Evolutionary conservation across 2,329 filamentous ascomycete species (phyloP).

Genomic region (Chrysoporthe austroafricana): DNA sequence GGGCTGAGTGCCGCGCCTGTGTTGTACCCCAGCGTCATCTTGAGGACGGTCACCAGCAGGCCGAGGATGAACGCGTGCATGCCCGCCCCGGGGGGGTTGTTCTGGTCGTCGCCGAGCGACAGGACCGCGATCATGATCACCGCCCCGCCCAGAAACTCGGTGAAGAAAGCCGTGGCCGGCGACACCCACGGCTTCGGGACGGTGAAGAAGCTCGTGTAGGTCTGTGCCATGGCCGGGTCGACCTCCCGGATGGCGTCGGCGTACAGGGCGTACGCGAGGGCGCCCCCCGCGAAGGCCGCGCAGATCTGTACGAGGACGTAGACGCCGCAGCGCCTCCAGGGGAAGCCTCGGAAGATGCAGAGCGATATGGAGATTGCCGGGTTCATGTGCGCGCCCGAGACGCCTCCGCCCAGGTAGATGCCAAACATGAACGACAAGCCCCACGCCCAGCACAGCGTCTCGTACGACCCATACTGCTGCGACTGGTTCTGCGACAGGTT

Average conservation of each 20-base stretch:
- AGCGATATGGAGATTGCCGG: conserved; percentile 43
- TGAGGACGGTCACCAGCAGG: conserved; percentile 40
- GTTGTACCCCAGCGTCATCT: conserved; percentile 43
- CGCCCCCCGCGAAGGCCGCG: conserved; percentile 37
- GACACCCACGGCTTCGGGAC: conserved; percentile 37
- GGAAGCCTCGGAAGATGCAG: conserved; percentile 42
- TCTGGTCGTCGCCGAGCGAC: conserved; percentile 42
- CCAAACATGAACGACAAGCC: conserved; percentile 39
- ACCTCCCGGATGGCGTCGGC: conserved; percentile 37
- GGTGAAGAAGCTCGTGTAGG: conserved; percentile 41
- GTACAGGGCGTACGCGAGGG: conserved; percentile 39
- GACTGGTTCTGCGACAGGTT: conserved; percentile 34
- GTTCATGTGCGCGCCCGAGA: conserved; percentile 39
- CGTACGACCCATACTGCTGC: conserved; percentile 34
- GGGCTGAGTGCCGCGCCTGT: conserved; percentile 44
- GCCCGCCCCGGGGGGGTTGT: conserved; percentile 42
- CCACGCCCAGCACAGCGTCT: conserved; percentile 38
- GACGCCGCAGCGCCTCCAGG: conserved; percentile 38
- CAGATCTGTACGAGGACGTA: conserved; percentile 40
- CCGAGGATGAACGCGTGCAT: conserved; percentile 44
- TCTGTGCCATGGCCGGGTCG: conserved; percentile 37
- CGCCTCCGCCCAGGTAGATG: conserved; percentile 36
- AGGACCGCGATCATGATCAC: conserved; percentile 43
- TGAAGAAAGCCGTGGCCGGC: conserved; percentile 38
- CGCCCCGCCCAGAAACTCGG: conserved; percentile 41